These are phyloP conservation scores for Entrophospora sp. DNA, from an alignment of 192 early-diverging fungal species.

Conservation along the genomic window DNA sequence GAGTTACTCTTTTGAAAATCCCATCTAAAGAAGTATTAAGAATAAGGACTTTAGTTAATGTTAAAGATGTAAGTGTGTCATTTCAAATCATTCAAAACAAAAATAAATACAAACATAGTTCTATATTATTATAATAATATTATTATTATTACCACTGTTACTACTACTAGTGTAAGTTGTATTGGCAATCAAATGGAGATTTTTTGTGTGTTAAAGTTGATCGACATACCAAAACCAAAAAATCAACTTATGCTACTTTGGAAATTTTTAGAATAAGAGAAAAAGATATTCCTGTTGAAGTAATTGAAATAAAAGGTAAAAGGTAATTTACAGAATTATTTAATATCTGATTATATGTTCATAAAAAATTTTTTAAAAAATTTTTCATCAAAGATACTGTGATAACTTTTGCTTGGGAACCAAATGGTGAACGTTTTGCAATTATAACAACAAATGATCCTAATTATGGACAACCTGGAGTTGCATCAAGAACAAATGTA, in stretches of 20 bases:
- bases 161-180: conserved; percentile 57
- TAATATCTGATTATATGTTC: neutral
- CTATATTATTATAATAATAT: neutral
- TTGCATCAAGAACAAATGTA: conserved; percentile 54
- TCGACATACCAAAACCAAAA: conserved; percentile 85
- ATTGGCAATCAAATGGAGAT: conserved; percentile 86
- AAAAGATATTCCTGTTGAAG: conserved; percentile 93
- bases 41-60: conserved; percentile 98
- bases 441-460: conserved; percentile 75
- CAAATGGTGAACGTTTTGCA: conserved; percentile 81
- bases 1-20: conserved; percentile 84
- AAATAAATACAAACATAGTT: neutral
- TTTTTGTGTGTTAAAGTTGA: conserved; percentile 91
- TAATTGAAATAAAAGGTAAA: conserved; percentile 77
- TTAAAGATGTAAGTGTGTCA: conserved; percentile 47
- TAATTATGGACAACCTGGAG: conserved; percentile 38
- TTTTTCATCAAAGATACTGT: conserved; percentile 34
- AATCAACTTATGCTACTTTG: conserved; percentile 76
- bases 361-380: neutral
- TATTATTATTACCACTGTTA: conserved; percentile 16
- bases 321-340: neutral
- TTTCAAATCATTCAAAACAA: conserved; percentile 12
- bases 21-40: conserved; percentile 78
- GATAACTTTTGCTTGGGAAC: conserved; percentile 93
- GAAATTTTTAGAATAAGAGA: conserved; percentile 92